Evolutionary conservation across 805 yeast species (phyloP).

Genomic region (Starmerella bombi): DNA sequence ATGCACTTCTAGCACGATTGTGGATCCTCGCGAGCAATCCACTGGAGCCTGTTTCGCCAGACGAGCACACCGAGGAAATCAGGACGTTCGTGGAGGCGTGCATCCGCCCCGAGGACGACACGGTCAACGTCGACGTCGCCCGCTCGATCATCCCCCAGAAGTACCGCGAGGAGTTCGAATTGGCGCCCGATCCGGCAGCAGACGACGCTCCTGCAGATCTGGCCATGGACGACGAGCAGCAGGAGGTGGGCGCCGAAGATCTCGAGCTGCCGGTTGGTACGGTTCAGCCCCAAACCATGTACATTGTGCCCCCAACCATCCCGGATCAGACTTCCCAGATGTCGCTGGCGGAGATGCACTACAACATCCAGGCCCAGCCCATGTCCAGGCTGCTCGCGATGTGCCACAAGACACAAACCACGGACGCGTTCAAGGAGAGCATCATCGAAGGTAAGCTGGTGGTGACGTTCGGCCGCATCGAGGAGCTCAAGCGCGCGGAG

Average conservation of each 20-base stretch:
- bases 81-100: conserved; percentile 7
- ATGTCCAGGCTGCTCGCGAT: conserved; percentile 66
- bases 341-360: conserved; percentile 71
- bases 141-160: conserved; percentile 7
- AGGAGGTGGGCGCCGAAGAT: neutral
- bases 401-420: conserved; percentile 72
- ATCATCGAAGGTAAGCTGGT: conserved; percentile 82
- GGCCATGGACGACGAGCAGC: neutral
- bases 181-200: neutral
- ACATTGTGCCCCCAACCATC: conserved; percentile 26
- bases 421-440: conserved; percentile 75
- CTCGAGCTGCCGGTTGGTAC: neutral
- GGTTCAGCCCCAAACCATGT: conserved; percentile 13
- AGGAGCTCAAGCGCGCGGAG: conserved; percentile 73
- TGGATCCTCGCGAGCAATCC: conserved; percentile 13
- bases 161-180: conserved; percentile 3
- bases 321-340: conserved; percentile 26
- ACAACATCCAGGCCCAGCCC: conserved; percentile 79
- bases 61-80: conserved; percentile 7
- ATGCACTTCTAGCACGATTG: conserved; percentile 14
- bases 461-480: conserved; percentile 79
- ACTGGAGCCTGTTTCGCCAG: neutral
- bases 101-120: conserved; percentile 4
- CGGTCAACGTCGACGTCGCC: conserved; percentile 6
- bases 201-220: neutral